These are phyloP conservation scores for Citrus australasica DNA, from an alignment of 345 rosid species.

Conservation along the genomic window DNA sequence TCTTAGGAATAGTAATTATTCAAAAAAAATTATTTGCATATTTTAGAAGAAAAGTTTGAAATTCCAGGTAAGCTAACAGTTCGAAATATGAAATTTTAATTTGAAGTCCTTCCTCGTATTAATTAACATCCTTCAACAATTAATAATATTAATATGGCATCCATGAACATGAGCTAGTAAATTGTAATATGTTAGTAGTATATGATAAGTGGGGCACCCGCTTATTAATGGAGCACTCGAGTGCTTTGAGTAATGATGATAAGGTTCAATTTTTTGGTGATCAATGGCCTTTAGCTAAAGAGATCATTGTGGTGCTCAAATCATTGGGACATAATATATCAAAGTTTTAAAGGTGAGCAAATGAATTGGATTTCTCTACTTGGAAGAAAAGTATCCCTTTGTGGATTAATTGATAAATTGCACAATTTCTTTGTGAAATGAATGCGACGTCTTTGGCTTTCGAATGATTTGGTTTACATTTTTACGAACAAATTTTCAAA, in stretches of 20 bases:
- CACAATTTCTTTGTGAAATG: slow-evolving; percentile 18
- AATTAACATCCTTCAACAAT: no score
- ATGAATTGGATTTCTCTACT: slow-evolving; percentile 27
- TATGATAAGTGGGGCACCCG: neutral
- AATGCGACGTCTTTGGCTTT: slow-evolving; percentile 22
- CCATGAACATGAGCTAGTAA: neutral
- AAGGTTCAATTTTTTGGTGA: slow-evolving; percentile 7
- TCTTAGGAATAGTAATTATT: no score
- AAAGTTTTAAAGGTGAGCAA: slow-evolving; percentile 20
- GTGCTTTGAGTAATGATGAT: slow-evolving; percentile 7
- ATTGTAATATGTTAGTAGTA: neutral
- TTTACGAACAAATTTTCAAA: slow-evolving; percentile 30
- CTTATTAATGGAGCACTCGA: slow-evolving; percentile 17
- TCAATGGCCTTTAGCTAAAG: slow-evolving; percentile 9
- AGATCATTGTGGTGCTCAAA: slow-evolving; percentile 24
- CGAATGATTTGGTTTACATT: slow-evolving; percentile 35
- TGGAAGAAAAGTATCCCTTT: slow-evolving; percentile 41
- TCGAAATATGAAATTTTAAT: no score
- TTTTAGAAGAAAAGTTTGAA: no score
- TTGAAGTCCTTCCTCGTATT: no score
- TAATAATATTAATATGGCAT: neutral
- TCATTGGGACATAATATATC: slow-evolving; percentile 31
- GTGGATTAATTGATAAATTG: slow-evolving; percentile 19
- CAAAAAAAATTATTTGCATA: no score
- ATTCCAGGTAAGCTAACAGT: no score